Conservation (phyloP, 2,329 filamentous ascomycete species). For the Chrysoporthe cubensis region DNA sequence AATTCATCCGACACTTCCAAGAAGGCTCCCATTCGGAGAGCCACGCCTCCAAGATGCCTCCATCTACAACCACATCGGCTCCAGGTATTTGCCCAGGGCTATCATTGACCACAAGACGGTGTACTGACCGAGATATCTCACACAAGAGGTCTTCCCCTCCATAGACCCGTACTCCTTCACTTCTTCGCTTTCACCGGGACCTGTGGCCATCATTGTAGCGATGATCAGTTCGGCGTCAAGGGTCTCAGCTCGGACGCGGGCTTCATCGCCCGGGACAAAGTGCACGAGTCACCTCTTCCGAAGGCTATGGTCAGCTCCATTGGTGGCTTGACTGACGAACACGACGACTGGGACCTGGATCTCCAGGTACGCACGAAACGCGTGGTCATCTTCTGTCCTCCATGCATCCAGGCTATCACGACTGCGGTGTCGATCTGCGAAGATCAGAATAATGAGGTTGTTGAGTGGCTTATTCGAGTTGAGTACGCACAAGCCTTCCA, state of each 20-base stretch:
- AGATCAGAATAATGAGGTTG: neutral
- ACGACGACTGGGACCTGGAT: neutral
- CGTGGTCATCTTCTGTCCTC: slow-evolving; percentile 19
- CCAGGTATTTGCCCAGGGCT: neutral
- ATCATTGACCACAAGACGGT: neutral
- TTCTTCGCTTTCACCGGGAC: slow-evolving; percentile 20
- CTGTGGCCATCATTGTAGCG: slow-evolving; percentile 8
- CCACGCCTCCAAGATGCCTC: neutral
- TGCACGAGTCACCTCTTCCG: neutral
- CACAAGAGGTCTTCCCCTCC: slow-evolving; percentile 13
- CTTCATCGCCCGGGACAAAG: neutral
- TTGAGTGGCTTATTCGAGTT: slow-evolving; percentile 17
- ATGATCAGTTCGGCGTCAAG: slow-evolving; percentile 19
- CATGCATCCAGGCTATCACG: slow-evolving; percentile 15
- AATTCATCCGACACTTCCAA: neutral
- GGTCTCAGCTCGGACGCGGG: neutral
- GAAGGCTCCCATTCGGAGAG: neutral
- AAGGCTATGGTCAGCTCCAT: slow-evolving; percentile 4
- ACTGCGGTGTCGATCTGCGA: slow-evolving; percentile 14
- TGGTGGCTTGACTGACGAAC: neutral
- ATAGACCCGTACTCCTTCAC: neutral
- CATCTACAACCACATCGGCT: neutral
- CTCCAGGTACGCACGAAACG: neutral
- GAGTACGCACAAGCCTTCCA: neutral
- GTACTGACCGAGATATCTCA: neutral